Conservation (phyloP, 2,329 filamentous ascomycete species). For the Zalaria sp. region DNA sequence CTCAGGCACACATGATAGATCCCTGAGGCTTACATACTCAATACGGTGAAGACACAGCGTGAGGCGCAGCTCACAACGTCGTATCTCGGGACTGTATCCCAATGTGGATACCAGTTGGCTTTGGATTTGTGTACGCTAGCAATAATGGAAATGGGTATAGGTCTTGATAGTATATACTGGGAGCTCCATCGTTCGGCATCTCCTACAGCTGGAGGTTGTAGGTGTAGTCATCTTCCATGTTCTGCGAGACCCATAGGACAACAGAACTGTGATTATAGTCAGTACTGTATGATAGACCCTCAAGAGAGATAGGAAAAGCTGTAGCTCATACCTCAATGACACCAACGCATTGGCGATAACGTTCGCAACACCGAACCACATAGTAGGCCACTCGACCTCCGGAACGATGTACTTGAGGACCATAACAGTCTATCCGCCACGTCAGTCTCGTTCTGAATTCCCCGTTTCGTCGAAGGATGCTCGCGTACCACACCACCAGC, state of each 20-base stretch:
- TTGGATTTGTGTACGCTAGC: too few species aligned
- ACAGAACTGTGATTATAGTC: constrained; percentile 34
- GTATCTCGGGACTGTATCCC: too few species aligned
- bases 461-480: not conserved
- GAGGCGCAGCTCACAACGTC: too few species aligned
- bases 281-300: not conserved
- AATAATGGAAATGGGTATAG: too few species aligned
- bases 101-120: too few species aligned
- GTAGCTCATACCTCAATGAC: constrained; percentile 46
- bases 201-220: constrained; percentile 50
- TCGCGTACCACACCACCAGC: constrained; percentile 46
- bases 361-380: constrained; percentile 56
- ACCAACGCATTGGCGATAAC: constrained; percentile 50
- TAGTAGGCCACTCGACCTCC: constrained; percentile 43
- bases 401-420: constrained; percentile 53
- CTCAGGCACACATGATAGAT: too few species aligned
- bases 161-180: too few species aligned
- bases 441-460: not conserved
- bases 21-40: too few species aligned
- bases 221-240: constrained; percentile 60
- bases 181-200: not conserved
- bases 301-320: not conserved
- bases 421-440: constrained; percentile 39
- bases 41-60: too few species aligned
- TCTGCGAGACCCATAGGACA: constrained; percentile 56